Conservation (phyloP, 768 basidiomycete genomes). For the Peribolospora baueri region DNA sequence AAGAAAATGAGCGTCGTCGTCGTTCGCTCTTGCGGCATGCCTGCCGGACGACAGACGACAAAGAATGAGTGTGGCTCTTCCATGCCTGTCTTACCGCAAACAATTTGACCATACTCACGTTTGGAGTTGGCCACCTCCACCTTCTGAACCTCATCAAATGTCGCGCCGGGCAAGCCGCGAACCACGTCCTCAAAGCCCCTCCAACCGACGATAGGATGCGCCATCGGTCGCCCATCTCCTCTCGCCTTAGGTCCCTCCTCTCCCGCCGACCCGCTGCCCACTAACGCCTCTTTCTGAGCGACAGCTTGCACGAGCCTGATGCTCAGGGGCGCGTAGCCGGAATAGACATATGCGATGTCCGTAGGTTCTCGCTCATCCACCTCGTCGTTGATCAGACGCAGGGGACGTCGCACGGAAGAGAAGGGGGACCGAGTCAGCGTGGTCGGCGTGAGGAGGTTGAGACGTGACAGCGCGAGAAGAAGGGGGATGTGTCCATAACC, state of each 20-base stretch:
- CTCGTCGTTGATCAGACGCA: constrained; percentile 76
- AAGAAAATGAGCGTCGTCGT: constrained; percentile 63
- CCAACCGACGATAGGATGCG: constrained; percentile 87
- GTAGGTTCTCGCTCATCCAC: constrained; percentile 43
- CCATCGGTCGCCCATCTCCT: constrained; percentile 29
- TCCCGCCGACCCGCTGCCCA: constrained; percentile 17
- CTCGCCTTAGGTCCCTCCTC: constrained; percentile 20
- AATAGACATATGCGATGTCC: constrained; percentile 89
- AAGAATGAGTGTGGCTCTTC: background rate
- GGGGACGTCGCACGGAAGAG: constrained; percentile 44
- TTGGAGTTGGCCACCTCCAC: constrained; percentile 2
- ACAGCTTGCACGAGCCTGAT: constrained; percentile 53
- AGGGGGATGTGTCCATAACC: constrained; percentile 33
- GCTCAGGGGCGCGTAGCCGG: constrained; percentile 85
- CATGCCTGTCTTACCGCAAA: background rate
- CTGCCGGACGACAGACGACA: background rate
- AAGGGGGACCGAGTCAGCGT: constrained; percentile 43
- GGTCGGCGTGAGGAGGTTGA: constrained; percentile 23
- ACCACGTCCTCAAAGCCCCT: constrained; percentile 88
- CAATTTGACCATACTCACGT: background rate
- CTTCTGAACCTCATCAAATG: constrained; percentile 42
- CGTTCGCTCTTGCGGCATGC: too few relatives aligned
- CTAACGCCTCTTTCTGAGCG: constrained; percentile 30
- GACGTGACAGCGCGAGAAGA: constrained; percentile 20
- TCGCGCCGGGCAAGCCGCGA: constrained; percentile 55